phyloP scores from a whole-genome alignment of 1,284 basidiomycete genomes.

The Cystobasidium slooffiae region DNA sequence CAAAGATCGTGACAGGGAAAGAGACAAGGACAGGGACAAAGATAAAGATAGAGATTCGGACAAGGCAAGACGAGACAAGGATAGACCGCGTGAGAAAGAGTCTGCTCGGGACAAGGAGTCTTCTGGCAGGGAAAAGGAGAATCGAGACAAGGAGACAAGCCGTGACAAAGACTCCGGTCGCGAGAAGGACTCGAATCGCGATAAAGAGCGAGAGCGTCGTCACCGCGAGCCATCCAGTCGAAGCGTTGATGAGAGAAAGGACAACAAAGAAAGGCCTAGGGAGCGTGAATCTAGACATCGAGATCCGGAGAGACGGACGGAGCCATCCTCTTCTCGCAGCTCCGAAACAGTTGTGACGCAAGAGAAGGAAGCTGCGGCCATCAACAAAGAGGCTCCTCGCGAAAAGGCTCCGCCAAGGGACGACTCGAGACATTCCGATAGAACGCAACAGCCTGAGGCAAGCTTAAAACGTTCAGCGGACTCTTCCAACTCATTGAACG shows the following conservation, averaged over 20 bases:
- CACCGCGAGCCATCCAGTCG: constrained; percentile 19
- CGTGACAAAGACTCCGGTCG: constrained; percentile 47
- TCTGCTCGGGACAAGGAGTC: constrained; percentile 23
- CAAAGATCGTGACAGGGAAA: constrained; percentile 29
- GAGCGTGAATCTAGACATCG: constrained; percentile 46
- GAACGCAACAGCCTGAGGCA: neutral
- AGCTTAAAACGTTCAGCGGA: constrained; percentile 37
- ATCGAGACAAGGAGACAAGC: constrained; percentile 44
- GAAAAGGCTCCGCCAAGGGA: neutral
- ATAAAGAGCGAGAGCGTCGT: constrained; percentile 55
- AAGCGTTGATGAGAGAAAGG: constrained; percentile 46
- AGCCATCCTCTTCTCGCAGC: neutral
- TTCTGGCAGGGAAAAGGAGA: constrained; percentile 38
- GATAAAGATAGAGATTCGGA: constrained; percentile 18
- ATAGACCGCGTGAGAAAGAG: constrained; percentile 44
- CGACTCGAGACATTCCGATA: neutral
- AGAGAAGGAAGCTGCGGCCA: constrained; percentile 3
- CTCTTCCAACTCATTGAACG: neutral
- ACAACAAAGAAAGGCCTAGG: constrained; percentile 49
- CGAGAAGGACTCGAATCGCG: constrained; percentile 47
- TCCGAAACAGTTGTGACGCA: neutral
- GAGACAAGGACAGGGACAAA: constrained; percentile 1
- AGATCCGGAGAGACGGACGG: constrained; percentile 24
- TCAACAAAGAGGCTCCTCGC: neutral
- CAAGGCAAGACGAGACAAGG: constrained; percentile 44